These are phyloP conservation scores for Gynochthodes officinalis DNA, from an alignment of 257 asterid species.

Conservation along the genomic window DNA sequence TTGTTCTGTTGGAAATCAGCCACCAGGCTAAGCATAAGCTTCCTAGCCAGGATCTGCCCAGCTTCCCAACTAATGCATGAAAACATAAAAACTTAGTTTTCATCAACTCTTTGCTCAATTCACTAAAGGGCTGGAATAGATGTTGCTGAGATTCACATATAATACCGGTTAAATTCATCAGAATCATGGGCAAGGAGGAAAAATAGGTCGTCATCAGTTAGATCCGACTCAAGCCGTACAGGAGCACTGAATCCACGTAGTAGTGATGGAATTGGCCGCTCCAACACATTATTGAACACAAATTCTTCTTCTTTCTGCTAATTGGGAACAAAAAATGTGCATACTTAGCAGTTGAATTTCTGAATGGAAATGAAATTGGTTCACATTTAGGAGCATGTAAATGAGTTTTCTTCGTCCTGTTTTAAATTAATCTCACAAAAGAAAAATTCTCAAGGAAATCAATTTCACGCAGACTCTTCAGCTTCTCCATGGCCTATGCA, in stretches of 20 bases:
- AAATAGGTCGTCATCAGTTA: slow-evolving; percentile 58
- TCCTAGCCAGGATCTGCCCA: slow-evolving; percentile 75
- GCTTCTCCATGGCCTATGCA: neutral
- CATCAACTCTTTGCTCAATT: neutral
- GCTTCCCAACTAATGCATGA: slow-evolving; percentile 68
- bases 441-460: neutral
- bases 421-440: neutral
- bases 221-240: slow-evolving; percentile 68
- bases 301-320: slow-evolving; percentile 77
- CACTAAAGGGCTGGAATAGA: neutral
- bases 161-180: slow-evolving; percentile 84
- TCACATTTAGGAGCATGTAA: neutral
- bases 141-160: neutral
- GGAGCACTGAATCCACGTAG: slow-evolving; percentile 88
- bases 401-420: neutral
- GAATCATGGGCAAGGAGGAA: slow-evolving; percentile 84
- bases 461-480: neutral
- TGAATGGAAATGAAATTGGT: neutral
- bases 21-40: slow-evolving; percentile 71
- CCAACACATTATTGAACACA: slow-evolving; percentile 51
- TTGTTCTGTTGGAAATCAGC: slow-evolving; percentile 64
- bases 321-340: slow-evolving; percentile 10
- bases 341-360: neutral
- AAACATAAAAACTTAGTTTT: slow-evolving; percentile 9
- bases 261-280: slow-evolving; percentile 65